A percentile compares a stretch with the other conserved stretches of the same genome.
phyloP scores from a whole-genome alignment of 768 basidiomycete species.

The Postia placenta region DNA sequence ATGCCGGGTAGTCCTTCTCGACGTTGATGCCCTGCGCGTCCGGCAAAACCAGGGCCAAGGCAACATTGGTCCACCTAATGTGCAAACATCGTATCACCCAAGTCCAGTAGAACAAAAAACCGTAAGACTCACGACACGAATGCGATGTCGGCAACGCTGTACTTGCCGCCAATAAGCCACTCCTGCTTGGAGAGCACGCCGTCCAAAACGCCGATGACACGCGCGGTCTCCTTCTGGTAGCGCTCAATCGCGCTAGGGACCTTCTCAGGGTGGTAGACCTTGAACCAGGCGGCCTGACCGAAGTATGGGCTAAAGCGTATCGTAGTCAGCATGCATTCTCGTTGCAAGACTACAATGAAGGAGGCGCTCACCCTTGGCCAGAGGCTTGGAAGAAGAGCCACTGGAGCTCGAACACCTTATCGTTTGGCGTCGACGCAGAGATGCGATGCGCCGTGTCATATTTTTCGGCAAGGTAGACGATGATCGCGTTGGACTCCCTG shows the following conservation, averaged over 20 bases:
- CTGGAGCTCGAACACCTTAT: slow-evolving; percentile 18
- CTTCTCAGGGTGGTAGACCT: slow-evolving; percentile 8
- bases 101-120: background rate
- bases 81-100: slow-evolving; percentile 15
- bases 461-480: slow-evolving; percentile 31
- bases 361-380: slow-evolving; percentile 11
- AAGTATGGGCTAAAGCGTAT: slow-evolving; percentile 11
- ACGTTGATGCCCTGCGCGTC: slow-evolving; percentile 7
- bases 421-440: slow-evolving; percentile 1
- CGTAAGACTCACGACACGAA: slow-evolving; percentile 8
- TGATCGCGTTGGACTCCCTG: slow-evolving; percentile 29
- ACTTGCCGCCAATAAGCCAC: slow-evolving; percentile 13
- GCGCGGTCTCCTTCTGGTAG: slow-evolving; percentile 17
- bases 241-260: slow-evolving; percentile 14
- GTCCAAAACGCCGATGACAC: slow-evolving; percentile 19
- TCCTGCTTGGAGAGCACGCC: slow-evolving; percentile 14
- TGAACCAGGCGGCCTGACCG: slow-evolving; percentile 14
- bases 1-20: slow-evolving; percentile 17
- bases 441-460: slow-evolving; percentile 33
- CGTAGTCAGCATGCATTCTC: background rate
- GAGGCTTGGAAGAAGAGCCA: slow-evolving; percentile 33
- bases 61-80: slow-evolving; percentile 15
- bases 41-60: slow-evolving; percentile 16
- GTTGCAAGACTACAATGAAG: background rate
- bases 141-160: slow-evolving; percentile 13